A percentile compares a stretch with the other conserved stretches of the same genome.
These are phyloP conservation scores for Zoysia pacifica DNA, from an alignment of 176 grass and related monocot species.

Conservation along the genomic window DNA sequence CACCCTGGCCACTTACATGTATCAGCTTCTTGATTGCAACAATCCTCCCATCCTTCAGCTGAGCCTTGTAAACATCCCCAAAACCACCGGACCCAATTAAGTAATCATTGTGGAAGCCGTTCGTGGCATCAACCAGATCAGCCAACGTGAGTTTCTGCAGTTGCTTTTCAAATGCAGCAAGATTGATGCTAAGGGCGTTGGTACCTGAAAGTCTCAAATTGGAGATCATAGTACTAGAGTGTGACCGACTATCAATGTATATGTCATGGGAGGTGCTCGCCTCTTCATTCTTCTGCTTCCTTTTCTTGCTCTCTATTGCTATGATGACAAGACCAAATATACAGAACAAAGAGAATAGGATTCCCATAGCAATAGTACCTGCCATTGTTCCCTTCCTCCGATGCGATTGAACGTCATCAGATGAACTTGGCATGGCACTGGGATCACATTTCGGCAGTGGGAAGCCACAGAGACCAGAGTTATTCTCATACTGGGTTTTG, in stretches of 20 bases:
- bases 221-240: background rate
- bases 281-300: no score
- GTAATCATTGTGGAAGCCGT: background rate
- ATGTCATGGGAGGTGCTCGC: no score
- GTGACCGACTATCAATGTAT: background rate
- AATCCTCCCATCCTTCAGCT: background rate
- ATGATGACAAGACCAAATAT: no score
- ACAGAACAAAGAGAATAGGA: no score
- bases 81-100: background rate
- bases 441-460: background rate
- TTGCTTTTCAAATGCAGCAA: background rate
- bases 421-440: no score
- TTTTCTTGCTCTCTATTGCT: no score
- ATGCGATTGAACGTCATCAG: no score
- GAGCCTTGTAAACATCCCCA: background rate
- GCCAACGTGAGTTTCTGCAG: background rate
- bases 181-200: background rate
- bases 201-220: background rate
- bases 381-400: no score
- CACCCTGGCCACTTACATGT: background rate
- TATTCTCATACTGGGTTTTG: conserved; percentile 16
- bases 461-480: conserved; percentile 10
- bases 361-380: no score
- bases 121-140: background rate
- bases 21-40: background rate